phyloP scores from a whole-genome alignment of 2,329 filamentous ascomycete species.

The Penicillium sp. region DNA sequence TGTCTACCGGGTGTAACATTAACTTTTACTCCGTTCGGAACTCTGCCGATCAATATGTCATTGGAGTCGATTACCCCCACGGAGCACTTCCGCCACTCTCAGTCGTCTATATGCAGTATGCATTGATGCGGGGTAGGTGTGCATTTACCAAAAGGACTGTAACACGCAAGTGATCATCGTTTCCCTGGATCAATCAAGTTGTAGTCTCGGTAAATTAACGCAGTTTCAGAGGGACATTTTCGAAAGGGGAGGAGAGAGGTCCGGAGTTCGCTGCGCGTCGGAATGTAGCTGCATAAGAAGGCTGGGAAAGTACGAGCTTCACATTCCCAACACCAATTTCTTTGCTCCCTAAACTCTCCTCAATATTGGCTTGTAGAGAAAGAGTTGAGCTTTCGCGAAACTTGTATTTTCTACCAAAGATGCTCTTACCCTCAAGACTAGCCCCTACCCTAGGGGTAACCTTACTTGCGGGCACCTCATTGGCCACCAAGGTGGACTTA shows the following conservation, averaged over 20 bases:
- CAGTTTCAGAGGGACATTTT: background rate
- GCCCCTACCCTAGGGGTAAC: constrained; percentile 1
- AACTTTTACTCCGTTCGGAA: background rate
- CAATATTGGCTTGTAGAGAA: background rate
- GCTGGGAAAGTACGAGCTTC: background rate
- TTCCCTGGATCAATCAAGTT: background rate
- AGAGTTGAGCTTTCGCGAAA: background rate
- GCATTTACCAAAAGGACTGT: background rate
- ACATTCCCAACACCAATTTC: background rate
- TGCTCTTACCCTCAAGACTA: constrained; percentile 2
- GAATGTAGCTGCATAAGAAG: constrained; percentile 4
- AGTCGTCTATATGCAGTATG: background rate
- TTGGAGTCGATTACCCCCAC: constrained; percentile 4
- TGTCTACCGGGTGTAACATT: constrained; percentile 11
- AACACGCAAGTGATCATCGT: background rate
- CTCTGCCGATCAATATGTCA: constrained; percentile 16
- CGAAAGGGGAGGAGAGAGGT: background rate
- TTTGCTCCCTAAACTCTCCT: background rate
- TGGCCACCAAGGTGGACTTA: constrained; percentile 26
- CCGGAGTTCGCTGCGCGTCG: constrained; percentile 1
- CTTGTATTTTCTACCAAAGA: background rate
- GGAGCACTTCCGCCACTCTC: constrained; percentile 5
- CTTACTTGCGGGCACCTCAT: constrained; percentile 3
- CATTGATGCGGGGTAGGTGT: constrained; percentile 5
- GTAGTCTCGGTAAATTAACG: background rate